Evolutionary conservation across 1,284 basidiomycete genomes (phyloP), one percentile per base, ranked within the genome.

Genomic region (Phellinidium pouzarii): DNA sequence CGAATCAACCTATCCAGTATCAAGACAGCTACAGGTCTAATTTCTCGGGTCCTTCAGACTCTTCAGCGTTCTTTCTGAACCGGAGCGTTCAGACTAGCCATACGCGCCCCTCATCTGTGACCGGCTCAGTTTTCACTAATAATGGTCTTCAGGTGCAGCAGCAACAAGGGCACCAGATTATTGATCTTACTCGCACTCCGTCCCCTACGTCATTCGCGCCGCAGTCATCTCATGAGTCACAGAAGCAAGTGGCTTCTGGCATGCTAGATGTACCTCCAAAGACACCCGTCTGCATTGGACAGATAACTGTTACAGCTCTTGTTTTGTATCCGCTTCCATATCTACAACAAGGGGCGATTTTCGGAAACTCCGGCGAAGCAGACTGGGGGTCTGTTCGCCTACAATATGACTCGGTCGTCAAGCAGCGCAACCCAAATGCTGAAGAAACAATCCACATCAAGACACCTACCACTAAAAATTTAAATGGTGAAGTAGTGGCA

Each of bases 261-360:
- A 75, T 75, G 11, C 68, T 69, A 8, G 79, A 85, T 49, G 67
- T 87, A 20, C 74, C 83, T 9, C 83, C 82, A 8, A 87, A 83
- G 68, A 87, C 85, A 0, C 84, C 87, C 11, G 80, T 95, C 44
- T 95, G 93, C 66, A 94, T 96, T 53, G 93, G 93, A 2, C 86
- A 90, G 50, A 73, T 96, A 46, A 75, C 77, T 40, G 84, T 85
- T 7, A 87, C 85, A 12, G 91, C 90, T 3, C 78, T 95, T 44
- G 84, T 95, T 51, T 74, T 94, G 6, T 94, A 94, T 67, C 92
- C 91, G 2, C 78, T 87, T n/a, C 64, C 75, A 20, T 93, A 91
- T 62, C 71, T 91, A 19, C 65, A 75, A 26, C 77, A 76, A 53
- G 37, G 58, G 44, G 71, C 76, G 60, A 66, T 68, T 46, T 61